Evolutionary conservation across 164 flowering plant species (phyloP).

Genomic region (Berberis thunbergii): DNA sequence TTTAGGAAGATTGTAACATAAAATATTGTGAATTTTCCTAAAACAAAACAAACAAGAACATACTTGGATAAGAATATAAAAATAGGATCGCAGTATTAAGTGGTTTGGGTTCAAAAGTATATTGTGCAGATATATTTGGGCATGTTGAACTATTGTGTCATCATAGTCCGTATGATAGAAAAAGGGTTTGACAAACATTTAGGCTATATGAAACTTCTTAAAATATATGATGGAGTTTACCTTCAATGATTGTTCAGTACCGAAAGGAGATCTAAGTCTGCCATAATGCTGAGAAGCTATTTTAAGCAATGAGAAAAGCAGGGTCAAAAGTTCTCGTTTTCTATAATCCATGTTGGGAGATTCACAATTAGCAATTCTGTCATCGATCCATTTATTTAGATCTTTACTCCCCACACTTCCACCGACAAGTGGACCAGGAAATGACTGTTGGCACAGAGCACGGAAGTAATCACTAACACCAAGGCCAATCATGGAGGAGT

Average conservation of each 20-base stretch:
- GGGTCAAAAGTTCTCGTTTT: constrained; percentile 47
- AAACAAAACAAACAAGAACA: too few species aligned
- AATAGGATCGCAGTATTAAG: too few species aligned
- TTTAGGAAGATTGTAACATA: too few species aligned
- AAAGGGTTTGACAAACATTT: too few species aligned
- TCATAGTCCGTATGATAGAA: too few species aligned
- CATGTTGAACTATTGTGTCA: too few species aligned
- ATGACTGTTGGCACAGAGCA: constrained; percentile 62
- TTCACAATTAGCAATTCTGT: constrained; percentile 61
- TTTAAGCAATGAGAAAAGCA: constrained; percentile 84
- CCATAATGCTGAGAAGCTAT: constrained; percentile 93
- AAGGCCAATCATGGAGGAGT: constrained; percentile 22
- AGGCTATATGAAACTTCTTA: background rate
- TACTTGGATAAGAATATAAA: too few species aligned
- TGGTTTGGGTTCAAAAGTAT: too few species aligned
- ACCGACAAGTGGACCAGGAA: constrained; percentile 93
- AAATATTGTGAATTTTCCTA: too few species aligned
- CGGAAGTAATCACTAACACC: constrained; percentile 44
- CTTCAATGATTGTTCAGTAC: constrained; percentile 52
- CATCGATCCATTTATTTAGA: constrained; percentile 88
- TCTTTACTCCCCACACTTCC: constrained; percentile 81
- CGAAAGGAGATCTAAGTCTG: constrained; percentile 90
- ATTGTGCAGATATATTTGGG: too few species aligned
- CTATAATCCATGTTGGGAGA: constrained; percentile 37
- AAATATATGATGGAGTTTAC: constrained; percentile 23